Base-by-base conservation (phyloP, 768 basidiomycete genomes). In the Holtermanniella nyarrowii region DNA sequence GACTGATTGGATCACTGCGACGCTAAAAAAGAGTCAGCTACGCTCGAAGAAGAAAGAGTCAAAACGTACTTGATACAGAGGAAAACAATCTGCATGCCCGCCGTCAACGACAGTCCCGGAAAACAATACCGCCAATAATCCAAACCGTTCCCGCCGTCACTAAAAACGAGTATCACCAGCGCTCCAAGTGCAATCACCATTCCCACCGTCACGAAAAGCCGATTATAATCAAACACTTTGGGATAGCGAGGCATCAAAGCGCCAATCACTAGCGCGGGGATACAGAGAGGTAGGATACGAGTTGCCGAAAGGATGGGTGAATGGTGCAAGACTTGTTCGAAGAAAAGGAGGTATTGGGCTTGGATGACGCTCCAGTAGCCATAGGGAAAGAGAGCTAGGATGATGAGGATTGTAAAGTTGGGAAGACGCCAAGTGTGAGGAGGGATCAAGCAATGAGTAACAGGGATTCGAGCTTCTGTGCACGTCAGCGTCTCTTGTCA, bases 81-180 rank as follows among this genome's bases (percentile, higher is more conserved):
- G 62, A 62, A 65, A 26, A 49, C 44, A 7, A 57, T 41, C 59
- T 61, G 57, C n/a, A 49, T 50, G 14, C 51, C 61, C 2, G 55
- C 61, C 2, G 55, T 55, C 59, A 45, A 61, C 49, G 31, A 68
- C 50, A 39, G 52, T 48, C 37, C 50, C 58, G 12, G 62, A 53
- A 66, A 66, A 45, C 44, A 39, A 44, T 45, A 63, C 39, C 57
- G 45, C 62, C 62, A 66, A 49, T 66, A 66, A 12, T 45, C 55
- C 20, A 46, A 44, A 18, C 50, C 44, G 24, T 46, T 44, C 16
- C 54, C 42, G 1, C 31, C 44, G 14, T 55, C 56, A 4, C 42
- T 25, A 10, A 20, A 21, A 26, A 47, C 42, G 48, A 53, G 56
- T 39, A 65, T 57, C 25, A 66, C 21, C n/a, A n/a, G n/a, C n/a